These are phyloP conservation scores for Eucalyptus erythrocorys DNA, from an alignment of 345 rosid genomes.

Conservation along the genomic window DNA sequence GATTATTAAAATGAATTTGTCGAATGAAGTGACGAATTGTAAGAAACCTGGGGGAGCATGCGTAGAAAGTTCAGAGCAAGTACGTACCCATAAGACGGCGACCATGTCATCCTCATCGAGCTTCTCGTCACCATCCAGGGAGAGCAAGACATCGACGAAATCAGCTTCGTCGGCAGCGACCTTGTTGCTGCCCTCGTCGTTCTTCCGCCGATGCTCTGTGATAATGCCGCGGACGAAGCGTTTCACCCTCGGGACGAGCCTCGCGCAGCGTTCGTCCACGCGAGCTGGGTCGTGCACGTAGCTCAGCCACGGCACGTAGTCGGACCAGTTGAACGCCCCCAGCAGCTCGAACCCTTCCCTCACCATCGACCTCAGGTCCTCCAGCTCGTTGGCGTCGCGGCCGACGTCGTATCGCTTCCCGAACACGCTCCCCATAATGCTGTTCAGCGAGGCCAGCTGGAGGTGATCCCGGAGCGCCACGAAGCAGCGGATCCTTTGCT, in stretches of 20 bases:
- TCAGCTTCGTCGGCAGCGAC: constrained; percentile 20
- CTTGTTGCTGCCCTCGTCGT: not conserved
- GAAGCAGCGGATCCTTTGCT: constrained; percentile 21
- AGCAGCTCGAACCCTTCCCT: constrained; percentile 75
- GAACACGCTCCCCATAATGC: constrained; percentile 83
- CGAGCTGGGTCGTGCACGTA: constrained; percentile 47
- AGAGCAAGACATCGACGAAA: constrained; percentile 73
- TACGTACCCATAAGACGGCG: constrained; percentile 77
- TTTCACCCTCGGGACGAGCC: constrained; percentile 63
- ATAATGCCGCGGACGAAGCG: constrained; percentile 41
- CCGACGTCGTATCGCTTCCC: constrained; percentile 44
- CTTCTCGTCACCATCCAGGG: constrained; percentile 64
- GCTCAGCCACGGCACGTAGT: constrained; percentile 57
- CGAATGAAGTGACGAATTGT: not conserved
- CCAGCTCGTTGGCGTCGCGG: constrained; percentile 16
- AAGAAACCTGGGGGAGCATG: not conserved
- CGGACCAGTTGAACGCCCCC: constrained; percentile 82
- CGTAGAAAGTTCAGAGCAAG: no score
- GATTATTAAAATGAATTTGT: not conserved
- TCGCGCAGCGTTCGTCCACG: constrained; percentile 47
- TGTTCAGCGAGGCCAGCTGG: constrained; percentile 67
- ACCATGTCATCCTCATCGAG: constrained; percentile 76
- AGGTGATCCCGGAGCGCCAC: constrained; percentile 55
- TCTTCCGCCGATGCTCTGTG: constrained; percentile 27
- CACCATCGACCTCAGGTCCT: constrained; percentile 47